Conservation (phyloP, 2,329 filamentous ascomycete genomes). For the Colletotrichum echinochloae region DNA sequence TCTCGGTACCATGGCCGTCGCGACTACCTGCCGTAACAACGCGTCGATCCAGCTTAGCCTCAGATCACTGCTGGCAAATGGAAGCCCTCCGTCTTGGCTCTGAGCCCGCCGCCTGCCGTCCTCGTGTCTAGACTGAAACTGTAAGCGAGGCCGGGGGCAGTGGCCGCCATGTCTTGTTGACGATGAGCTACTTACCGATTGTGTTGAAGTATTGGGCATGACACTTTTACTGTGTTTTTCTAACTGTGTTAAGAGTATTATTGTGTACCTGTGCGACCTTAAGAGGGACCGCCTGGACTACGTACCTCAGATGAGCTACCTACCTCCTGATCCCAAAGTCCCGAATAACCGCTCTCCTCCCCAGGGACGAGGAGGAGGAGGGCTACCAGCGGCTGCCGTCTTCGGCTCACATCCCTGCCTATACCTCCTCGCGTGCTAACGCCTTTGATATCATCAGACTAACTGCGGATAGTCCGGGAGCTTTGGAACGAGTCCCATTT, state of each 20-base stretch:
- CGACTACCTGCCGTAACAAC: slow-evolving; percentile 33
- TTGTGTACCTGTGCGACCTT: too few relatives aligned
- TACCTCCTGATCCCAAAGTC: too few relatives aligned
- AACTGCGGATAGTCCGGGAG: neutral
- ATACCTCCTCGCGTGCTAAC: slow-evolving; percentile 12
- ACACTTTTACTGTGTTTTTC: too few relatives aligned
- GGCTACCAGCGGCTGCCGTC: too few relatives aligned
- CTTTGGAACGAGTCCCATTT: slow-evolving; percentile 28
- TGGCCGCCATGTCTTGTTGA: slow-evolving; percentile 6
- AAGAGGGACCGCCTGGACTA: too few relatives aligned
- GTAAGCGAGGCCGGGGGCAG: slow-evolving; percentile 20
- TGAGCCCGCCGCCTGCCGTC: neutral
- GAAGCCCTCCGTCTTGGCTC: neutral
- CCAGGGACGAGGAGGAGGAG: too few relatives aligned
- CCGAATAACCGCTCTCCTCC: too few relatives aligned
- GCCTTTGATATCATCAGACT: slow-evolving; percentile 11
- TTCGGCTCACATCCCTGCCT: slow-evolving; percentile 24
- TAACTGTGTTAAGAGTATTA: too few relatives aligned
- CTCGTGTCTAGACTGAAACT: slow-evolving; percentile 33
- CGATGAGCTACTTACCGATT: too few relatives aligned
- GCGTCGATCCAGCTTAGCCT: slow-evolving; percentile 35
- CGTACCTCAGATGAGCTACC: too few relatives aligned
- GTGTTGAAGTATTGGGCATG: too few relatives aligned
- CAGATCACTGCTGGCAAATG: slow-evolving; percentile 13
- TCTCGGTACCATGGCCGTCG: slow-evolving; percentile 3